Evolutionary conservation across 2,329 filamentous ascomycete genomes (phyloP), one percentile per base, ranked within the genome.

Genomic region (Ophiobolus disseminans): DNA sequence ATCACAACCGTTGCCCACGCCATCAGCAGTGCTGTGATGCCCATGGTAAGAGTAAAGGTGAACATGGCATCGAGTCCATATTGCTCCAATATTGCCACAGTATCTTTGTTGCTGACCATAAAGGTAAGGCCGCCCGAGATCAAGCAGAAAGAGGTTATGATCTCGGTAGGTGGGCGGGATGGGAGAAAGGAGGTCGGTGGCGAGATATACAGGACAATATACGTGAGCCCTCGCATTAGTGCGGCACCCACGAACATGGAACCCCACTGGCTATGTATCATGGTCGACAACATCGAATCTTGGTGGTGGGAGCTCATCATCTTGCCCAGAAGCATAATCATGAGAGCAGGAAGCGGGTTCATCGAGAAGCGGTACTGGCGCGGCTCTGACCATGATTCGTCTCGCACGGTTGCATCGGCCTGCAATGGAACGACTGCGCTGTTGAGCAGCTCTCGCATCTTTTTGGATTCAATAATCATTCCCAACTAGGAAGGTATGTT

Each of bases 261-360:
- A 20, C 93, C 93, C 93, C 93, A 97, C 73, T 97, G 92, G 68
- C 87, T 87, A 76, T 97, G 93, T 39, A 97, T 83, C 90, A 94
- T 96, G 59, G 86, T 90, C 8, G 91, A 93, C 37, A 91, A 82
- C 87, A 91, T 90, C 50, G 86, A 89, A 21, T 79, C 72, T 70
- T 96, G 92, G 50, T 93, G 90, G 73, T 97, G 93, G 20, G 89
- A 91, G 66, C 88, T 88, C 93, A 97, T 97, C 89, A 96, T 94
- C 69, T 92, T 84, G 25, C 94, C 94, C 1, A 97, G 80, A 1
- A 97, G 79, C 48, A 97, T 79, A 58, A 97, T 93, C 39, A 96
- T 84, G 3, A 97, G 79, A 1, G 87, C 90, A 0, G 93, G 94
- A 60, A 97, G 84, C 0, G 92, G 93, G 71, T 97, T 97, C 69